Conservation (phyloP, 306 rosid species). For the Citrullus amarus region DNA sequence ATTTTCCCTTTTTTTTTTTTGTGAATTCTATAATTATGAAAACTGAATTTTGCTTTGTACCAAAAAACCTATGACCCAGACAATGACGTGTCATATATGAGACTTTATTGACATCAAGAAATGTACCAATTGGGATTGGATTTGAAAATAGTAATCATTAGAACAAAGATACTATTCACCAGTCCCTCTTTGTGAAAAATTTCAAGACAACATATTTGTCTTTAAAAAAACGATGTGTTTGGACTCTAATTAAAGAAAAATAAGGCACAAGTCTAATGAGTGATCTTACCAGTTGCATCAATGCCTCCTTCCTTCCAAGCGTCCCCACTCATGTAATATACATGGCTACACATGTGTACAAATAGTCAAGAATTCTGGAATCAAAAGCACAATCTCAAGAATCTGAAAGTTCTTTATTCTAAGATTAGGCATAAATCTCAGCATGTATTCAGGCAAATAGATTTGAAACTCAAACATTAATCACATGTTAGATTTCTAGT, state of each 20-base stretch:
- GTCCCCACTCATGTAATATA: constrained; percentile 97
- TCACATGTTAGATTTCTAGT: background rate
- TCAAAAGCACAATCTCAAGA: background rate
- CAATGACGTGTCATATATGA: background rate
- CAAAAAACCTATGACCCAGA: background rate
- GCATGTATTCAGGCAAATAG: background rate
- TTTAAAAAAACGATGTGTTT: background rate
- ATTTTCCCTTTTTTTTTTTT: no score
- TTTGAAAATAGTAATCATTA: background rate
- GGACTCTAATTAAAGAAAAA: background rate
- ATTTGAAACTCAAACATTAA: background rate
- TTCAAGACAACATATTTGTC: background rate
- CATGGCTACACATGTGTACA: constrained; percentile 49
- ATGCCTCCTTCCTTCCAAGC: constrained; percentile 99
- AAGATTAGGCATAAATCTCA: background rate
- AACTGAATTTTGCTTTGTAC: background rate
- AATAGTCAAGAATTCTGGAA: constrained; percentile 18
- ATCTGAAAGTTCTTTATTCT: background rate
- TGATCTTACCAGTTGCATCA: constrained; percentile 84
- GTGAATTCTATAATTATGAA: background rate
- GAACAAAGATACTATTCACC: background rate
- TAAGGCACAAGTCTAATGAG: background rate
- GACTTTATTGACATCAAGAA: background rate
- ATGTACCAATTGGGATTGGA: background rate
- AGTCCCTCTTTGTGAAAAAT: background rate